Conservation (phyloP, 768 basidiomycete species). For the Hydnomerulius pinastri region DNA sequence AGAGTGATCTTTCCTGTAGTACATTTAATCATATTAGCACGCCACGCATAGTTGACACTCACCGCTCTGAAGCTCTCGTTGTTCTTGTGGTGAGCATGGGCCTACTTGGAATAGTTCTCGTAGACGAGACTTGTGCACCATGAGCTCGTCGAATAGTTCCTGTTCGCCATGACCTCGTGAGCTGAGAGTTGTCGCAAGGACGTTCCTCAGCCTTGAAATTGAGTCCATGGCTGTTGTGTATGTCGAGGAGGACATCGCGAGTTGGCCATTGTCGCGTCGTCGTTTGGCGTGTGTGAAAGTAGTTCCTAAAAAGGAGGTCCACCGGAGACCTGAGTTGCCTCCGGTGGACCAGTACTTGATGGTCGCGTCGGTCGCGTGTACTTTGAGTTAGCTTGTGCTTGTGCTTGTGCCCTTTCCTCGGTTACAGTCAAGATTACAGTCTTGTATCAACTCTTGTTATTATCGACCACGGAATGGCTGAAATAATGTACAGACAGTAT, state of each 20-base stretch:
- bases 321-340: constrained; percentile 1
- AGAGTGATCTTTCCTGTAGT: constrained; percentile 64
- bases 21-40: neutral
- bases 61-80: constrained; percentile 66
- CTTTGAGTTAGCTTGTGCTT: no score
- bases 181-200: constrained; percentile 50
- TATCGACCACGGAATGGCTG: constrained; percentile 18
- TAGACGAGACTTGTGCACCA: constrained; percentile 65
- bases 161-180: constrained; percentile 60
- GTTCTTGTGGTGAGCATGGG: constrained; percentile 60
- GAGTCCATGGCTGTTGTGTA: constrained; percentile 50
- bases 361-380: neutral
- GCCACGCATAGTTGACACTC: constrained; percentile 34
- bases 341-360: neutral
- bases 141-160: constrained; percentile 73
- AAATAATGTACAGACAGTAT: constrained; percentile 72
- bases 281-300: constrained; percentile 5
- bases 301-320: neutral
- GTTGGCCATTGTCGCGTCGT: neutral
- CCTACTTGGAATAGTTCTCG: constrained; percentile 68
- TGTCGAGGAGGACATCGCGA: neutral
- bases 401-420: no score
- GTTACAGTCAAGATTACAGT: no score
- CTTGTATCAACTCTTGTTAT: no score
- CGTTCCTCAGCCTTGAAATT: constrained; percentile 55